Conservation (phyloP, 805 yeast genomes). For the Dipodascus albidus region DNA sequence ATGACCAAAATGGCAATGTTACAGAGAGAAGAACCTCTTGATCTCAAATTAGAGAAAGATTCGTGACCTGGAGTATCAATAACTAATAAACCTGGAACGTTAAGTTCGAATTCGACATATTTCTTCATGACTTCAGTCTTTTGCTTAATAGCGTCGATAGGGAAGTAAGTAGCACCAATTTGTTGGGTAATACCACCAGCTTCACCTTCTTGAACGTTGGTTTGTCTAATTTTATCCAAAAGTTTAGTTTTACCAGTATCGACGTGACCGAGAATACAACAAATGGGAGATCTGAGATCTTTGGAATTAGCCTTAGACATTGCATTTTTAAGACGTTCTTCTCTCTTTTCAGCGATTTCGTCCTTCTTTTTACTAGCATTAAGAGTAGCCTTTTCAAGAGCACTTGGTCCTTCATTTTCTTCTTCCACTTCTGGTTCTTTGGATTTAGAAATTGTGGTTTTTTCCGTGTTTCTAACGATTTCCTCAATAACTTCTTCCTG, state of each 20-base stretch:
- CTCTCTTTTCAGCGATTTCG: constrained; percentile 30
- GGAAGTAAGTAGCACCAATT: constrained; percentile 99
- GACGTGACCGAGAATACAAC: constrained; percentile 98
- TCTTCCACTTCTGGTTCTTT: constrained; percentile 8
- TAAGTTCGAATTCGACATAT: constrained; percentile 68
- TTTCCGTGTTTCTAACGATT: constrained; percentile 18
- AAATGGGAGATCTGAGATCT: constrained; percentile 93
- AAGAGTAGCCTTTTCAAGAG: constrained; percentile 19
- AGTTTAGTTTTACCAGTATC: constrained; percentile 99
- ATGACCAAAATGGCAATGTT: constrained; percentile 97
- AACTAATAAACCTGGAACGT: constrained; percentile 92
- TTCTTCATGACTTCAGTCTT: constrained; percentile 87
- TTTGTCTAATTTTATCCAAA: constrained; percentile 93
- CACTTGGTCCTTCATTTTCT: constrained; percentile 4
- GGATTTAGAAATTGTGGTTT: constrained; percentile 15
- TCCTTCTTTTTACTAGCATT: constrained; percentile 27
- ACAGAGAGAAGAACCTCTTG: constrained; percentile 98
- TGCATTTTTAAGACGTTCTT: constrained; percentile 27
- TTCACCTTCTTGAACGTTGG: constrained; percentile 99
- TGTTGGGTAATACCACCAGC: constrained; percentile 99
- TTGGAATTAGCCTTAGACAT: constrained; percentile 28
- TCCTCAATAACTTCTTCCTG: constrained; percentile 19
- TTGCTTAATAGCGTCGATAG: constrained; percentile 82
- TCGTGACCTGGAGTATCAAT: constrained; percentile 99
- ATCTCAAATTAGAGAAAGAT: constrained; percentile 92